A percentile compares a stretch with the other conserved stretches of the same genome.
Conservation (phyloP, 169 alveolate species). For the Eimeria tenella region DNA sequence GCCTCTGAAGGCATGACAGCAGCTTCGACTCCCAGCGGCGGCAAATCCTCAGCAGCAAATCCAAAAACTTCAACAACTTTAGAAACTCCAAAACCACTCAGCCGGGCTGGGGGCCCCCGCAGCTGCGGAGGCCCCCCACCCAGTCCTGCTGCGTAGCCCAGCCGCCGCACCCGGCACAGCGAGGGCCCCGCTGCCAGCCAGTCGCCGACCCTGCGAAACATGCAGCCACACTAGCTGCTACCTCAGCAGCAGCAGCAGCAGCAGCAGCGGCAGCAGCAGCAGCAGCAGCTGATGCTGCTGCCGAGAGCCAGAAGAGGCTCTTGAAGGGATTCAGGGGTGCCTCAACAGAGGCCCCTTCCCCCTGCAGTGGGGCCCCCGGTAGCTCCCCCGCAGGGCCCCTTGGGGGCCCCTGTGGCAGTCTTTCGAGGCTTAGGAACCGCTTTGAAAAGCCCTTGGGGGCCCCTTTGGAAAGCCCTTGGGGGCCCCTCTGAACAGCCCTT, state of each 20-base stretch:
- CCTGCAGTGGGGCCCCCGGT: too few relatives aligned
- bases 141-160: neutral
- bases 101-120: neutral
- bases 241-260: neutral
- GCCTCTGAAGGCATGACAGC: conserved; percentile 2
- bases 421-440: too few relatives aligned
- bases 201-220: conserved; percentile 33
- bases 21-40: neutral
- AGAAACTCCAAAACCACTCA: neutral
- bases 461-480: too few relatives aligned
- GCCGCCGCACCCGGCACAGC: conserved; percentile 25
- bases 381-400: neutral
- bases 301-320: neutral
- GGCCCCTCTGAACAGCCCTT: too few relatives aligned
- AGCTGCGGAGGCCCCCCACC: neutral
- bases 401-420: too few relatives aligned
- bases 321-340: neutral
- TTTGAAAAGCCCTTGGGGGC: too few relatives aligned
- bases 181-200: conserved; percentile 40
- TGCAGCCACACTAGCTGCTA: neutral
- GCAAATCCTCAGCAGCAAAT: neutral
- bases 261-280: neutral
- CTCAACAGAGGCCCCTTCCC: neutral
- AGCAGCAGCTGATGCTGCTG: too few relatives aligned
- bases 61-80: conserved; percentile 27